Evolutionary conservation across 2,329 filamentous ascomycete species (phyloP).

Genomic region (Colletotrichum liriopes): DNA sequence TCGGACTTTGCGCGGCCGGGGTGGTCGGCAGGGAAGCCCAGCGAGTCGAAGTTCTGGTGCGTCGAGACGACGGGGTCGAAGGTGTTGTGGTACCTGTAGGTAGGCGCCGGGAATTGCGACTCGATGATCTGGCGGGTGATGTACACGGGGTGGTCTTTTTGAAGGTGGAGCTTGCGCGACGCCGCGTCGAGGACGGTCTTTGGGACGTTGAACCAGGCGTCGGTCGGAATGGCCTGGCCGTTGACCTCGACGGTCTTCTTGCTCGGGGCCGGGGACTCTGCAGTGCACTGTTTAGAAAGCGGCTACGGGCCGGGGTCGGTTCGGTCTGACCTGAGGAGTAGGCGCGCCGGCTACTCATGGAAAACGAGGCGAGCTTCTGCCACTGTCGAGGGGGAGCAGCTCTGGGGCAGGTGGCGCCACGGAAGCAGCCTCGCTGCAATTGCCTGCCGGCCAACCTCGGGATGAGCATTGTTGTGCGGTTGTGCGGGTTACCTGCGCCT

Average conservation of each 20-base stretch:
- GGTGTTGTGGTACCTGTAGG: conserved; percentile 83
- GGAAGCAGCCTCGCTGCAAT: conserved; percentile 34
- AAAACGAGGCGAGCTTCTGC: conserved; percentile 22
- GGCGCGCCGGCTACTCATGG: conserved; percentile 23
- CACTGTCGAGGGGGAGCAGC: conserved; percentile 16
- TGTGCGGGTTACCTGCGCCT: background rate
- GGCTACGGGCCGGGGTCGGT: background rate
- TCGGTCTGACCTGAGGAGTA: conserved; percentile 47
- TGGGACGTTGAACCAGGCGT: conserved; percentile 90
- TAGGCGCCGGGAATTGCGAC: conserved; percentile 82
- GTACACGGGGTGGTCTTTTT: conserved; percentile 88
- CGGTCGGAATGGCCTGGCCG: conserved; percentile 75
- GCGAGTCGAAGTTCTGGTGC: conserved; percentile 94
- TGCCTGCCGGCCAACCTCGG: conserved; percentile 39
- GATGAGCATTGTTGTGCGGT: conserved; percentile 27
- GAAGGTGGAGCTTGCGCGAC: conserved; percentile 87
- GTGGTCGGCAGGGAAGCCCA: conserved; percentile 91
- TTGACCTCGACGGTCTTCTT: conserved; percentile 69
- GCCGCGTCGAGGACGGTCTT: conserved; percentile 81
- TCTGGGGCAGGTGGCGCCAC: conserved; percentile 22
- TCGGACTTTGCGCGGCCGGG: conserved; percentile 90
- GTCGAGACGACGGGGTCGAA: conserved; percentile 89
- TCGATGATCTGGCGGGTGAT: conserved; percentile 96
- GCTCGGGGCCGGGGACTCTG: conserved; percentile 31
- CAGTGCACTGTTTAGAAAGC: conserved; percentile 14